These are phyloP conservation scores for Sungouiella blattae DNA, from an alignment of 805 yeast species.

Conservation along the genomic window DNA sequence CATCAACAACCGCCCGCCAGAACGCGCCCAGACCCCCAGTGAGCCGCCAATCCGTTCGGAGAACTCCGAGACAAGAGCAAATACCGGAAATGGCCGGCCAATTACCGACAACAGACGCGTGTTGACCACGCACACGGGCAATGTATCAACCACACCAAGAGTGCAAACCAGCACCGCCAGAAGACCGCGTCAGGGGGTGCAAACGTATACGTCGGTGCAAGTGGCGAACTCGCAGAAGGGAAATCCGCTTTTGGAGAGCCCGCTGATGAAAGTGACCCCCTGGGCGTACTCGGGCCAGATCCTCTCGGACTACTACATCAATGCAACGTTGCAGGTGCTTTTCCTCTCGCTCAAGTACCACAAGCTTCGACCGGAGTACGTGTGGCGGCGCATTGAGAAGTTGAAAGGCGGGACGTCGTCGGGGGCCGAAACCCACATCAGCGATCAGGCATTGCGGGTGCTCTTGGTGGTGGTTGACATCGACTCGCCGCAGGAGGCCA, in stretches of 20 bases:
- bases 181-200: not conserved
- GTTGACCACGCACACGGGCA: not conserved
- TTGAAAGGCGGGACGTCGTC: slow-evolving; percentile 31
- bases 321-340: slow-evolving; percentile 51
- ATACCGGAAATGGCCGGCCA: too few species aligned
- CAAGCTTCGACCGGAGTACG: slow-evolving; percentile 72
- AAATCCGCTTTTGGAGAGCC: slow-evolving; percentile 59
- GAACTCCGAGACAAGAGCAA: too few species aligned
- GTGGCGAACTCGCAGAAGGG: slow-evolving; percentile 69
- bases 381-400: slow-evolving; percentile 52
- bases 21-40: not conserved
- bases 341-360: slow-evolving; percentile 70
- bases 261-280: slow-evolving; percentile 46
- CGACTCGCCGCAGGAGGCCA: slow-evolving; percentile 49
- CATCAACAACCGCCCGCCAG: not conserved
- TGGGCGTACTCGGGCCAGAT: slow-evolving; percentile 55
- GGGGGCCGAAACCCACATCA: slow-evolving; percentile 20
- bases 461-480: slow-evolving; percentile 64
- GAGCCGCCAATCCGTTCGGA: not conserved
- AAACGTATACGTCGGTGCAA: slow-evolving; percentile 29
- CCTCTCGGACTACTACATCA: slow-evolving; percentile 60
- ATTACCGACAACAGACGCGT: too few species aligned
- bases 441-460: slow-evolving; percentile 46
- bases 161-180: slow-evolving; percentile 1
- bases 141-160: not conserved